A percentile compares a stretch with the other conserved stretches of the same genome.
These are phyloP conservation scores for Heliamphora exappendiculata DNA, from an alignment of 148 eudicot genomes.

Conservation along the genomic window DNA sequence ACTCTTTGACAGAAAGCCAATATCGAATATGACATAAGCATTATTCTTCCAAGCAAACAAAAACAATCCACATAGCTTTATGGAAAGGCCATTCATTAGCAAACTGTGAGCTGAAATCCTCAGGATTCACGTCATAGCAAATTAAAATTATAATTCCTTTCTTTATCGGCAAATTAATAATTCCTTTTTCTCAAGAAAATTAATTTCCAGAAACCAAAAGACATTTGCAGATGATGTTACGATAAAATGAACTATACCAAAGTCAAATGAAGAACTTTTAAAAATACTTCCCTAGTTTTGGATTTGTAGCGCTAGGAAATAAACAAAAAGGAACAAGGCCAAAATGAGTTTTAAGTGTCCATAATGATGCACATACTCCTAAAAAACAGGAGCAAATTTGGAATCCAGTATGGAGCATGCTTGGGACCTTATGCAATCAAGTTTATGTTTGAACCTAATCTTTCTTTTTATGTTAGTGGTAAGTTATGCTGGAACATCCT, in stretches of 20 bases:
- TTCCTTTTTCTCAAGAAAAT: neutral
- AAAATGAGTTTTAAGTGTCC: neutral
- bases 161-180: neutral
- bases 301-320: neutral
- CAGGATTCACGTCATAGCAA: neutral
- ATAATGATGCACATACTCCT: neutral
- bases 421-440: neutral
- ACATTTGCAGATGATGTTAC: neutral
- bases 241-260: neutral
- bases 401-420: neutral
- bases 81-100: conserved; percentile 5
- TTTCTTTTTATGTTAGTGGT: neutral
- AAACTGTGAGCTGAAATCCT: neutral
- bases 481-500: neutral
- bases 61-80: neutral
- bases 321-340: neutral
- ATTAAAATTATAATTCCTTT: neutral
- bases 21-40: neutral
- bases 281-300: neutral
- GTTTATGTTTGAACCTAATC: neutral
- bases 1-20: neutral
- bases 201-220: neutral
- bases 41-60: neutral
- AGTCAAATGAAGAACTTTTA: neutral
- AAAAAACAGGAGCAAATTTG: neutral